Base-by-base conservation (phyloP, 2,329 filamentous ascomycete species). In the Neonectria sp. region DNA sequence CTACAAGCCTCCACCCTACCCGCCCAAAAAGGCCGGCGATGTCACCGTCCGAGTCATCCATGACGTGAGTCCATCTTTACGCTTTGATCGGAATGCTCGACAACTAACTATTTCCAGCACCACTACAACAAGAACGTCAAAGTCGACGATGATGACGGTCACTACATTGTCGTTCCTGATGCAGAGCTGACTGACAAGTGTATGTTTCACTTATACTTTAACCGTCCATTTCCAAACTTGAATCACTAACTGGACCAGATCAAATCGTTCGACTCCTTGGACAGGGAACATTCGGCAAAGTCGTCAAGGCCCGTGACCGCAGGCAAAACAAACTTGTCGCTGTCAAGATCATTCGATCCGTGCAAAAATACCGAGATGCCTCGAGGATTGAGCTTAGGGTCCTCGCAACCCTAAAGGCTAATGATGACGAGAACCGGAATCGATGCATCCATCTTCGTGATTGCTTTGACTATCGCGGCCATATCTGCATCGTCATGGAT, bases 271-370 rank as follows among this genome's bases (percentile, higher is more conserved):
- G 94, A 74, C 87, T 98, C 31, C 91, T 99, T 13, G 96, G 96
- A 25, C 96, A 99, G 82, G 96, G 96, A 70, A 99, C 96, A 0
- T 99, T 99, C 79, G 96, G 96, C 78, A 99, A 99, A 81, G 96
- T 99, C 17, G 96, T 99, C 21, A 93, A 98, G 81, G 96, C 96
- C 59, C 91, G 90, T 74, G 96, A 99, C 79, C 90, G 90, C 68
- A 89, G 89, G 75, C 91, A 91, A 70, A 92, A 92, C 73, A 94
- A 95, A 79, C 79, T 86, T 6, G 97, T 97, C 45, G 96, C 96
- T 37, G 94, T 99, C 81, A 99, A 99, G 82, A 97, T 99, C 80
- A 98, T 99, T 72, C 92, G 96, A 73, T 98, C 96, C 1, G 96
- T 99, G 13, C 96, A 97, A 78, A 99, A 99, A 80, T 99, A 99